Percentiles rank a stretch among this genome's conserved stretches.
Conservation (phyloP, 108 stramenopile species). For the Skeletonema grethae region DNA sequence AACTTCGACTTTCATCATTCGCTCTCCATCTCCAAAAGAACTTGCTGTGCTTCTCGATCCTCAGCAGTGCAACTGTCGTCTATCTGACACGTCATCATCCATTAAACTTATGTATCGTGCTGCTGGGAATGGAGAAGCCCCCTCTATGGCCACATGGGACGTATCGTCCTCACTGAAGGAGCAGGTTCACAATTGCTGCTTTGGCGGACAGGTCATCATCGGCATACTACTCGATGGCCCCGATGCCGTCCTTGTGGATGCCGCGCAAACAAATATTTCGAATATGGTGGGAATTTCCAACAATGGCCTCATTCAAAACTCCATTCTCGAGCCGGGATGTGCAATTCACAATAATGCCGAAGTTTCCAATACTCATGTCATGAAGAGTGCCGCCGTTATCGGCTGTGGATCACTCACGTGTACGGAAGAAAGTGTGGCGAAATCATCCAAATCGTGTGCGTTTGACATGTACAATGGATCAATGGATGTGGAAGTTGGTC, state of each 20-base stretch:
- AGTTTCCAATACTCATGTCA: slow-evolving; percentile 60
- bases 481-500: slow-evolving; percentile 69
- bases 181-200: slow-evolving; percentile 49
- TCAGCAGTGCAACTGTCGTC: slow-evolving; percentile 25
- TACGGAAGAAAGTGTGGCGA: background rate
- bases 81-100: background rate
- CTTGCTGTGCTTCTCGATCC: slow-evolving; percentile 19
- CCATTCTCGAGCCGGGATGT: slow-evolving; percentile 58
- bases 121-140: slow-evolving; percentile 28
- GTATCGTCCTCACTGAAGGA: slow-evolving; percentile 30
- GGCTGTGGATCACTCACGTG: slow-evolving; percentile 63
- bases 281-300: slow-evolving; percentile 54
- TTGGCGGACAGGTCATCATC: slow-evolving; percentile 58
- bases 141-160: slow-evolving; percentile 23
- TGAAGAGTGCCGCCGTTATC: slow-evolving; percentile 54
- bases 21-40: slow-evolving; percentile 21
- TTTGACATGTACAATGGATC: slow-evolving; percentile 42
- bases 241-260: background rate
- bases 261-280: background rate
- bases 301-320: slow-evolving; percentile 60
- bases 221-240: slow-evolving; percentile 26
- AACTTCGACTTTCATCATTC: slow-evolving; percentile 22
- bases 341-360: slow-evolving; percentile 66
- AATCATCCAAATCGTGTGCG: slow-evolving; percentile 13
- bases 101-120: slow-evolving; percentile 40